Conservation (phyloP, 2,329 filamentous ascomycete genomes). For the Ascochyta clinopodiicola region DNA sequence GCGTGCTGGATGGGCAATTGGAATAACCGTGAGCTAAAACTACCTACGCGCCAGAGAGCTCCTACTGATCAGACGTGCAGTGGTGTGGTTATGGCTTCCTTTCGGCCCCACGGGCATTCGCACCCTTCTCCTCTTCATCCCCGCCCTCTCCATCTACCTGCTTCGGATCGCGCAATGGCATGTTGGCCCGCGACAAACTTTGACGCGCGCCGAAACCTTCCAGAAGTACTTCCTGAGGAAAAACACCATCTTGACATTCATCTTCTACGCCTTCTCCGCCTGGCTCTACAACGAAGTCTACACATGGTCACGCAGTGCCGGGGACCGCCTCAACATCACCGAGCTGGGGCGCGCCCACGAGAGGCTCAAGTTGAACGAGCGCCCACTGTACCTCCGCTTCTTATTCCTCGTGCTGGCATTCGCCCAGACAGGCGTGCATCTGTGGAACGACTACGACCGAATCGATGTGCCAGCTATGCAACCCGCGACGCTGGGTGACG, state of each 20-base stretch:
- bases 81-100: constrained; percentile 87
- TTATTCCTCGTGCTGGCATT: constrained; percentile 73
- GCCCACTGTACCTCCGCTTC: constrained; percentile 78
- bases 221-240: constrained; percentile 63
- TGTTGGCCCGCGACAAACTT: constrained; percentile 65
- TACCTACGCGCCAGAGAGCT: background rate
- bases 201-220: constrained; percentile 71
- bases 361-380: constrained; percentile 81
- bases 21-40: constrained; percentile 64
- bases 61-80: constrained; percentile 54
- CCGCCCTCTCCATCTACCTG: constrained; percentile 78
- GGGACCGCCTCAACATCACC: constrained; percentile 73
- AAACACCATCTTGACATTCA: constrained; percentile 71
- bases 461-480: constrained; percentile 58
- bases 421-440: constrained; percentile 72
- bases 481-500: constrained; percentile 29
- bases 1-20: constrained; percentile 72
- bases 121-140: constrained; percentile 76
- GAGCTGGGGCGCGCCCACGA: constrained; percentile 71
- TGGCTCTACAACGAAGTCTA: constrained; percentile 82
- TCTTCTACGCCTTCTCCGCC: constrained; percentile 80
- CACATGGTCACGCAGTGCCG: constrained; percentile 70
- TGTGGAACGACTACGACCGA: constrained; percentile 76
- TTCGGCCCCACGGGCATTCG: constrained; percentile 77
- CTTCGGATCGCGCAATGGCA: constrained; percentile 86